These are phyloP conservation scores for Gaultheria prostrata DNA, from an alignment of 148 eudicot genomes.

Conservation along the genomic window DNA sequence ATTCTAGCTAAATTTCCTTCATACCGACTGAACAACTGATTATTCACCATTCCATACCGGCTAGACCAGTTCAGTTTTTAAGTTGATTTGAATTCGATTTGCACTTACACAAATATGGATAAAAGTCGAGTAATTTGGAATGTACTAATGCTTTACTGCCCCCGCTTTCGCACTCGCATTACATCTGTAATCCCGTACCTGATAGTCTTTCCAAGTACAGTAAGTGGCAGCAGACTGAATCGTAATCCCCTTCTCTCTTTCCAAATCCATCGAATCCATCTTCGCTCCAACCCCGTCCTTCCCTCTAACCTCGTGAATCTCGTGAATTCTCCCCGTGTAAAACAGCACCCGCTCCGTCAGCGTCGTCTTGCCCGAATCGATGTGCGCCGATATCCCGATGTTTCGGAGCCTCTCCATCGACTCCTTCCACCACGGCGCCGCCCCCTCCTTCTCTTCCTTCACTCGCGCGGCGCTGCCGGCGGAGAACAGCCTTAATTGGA, in stretches of 20 bases:
- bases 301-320: slow-evolving; percentile 95
- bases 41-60: too few species aligned
- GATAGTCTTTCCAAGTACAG: too few species aligned
- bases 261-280: slow-evolving; percentile 99
- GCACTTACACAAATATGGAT: too few species aligned
- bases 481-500: slow-evolving; percentile 51
- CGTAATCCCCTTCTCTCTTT: too few species aligned
- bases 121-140: too few species aligned
- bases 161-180: too few species aligned
- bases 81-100: too few species aligned
- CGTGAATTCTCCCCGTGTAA: slow-evolving; percentile 86
- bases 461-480: slow-evolving; percentile 60
- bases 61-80: too few species aligned
- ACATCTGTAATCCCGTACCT: too few species aligned
- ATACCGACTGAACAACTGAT: too few species aligned
- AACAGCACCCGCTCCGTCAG: slow-evolving; percentile 81
- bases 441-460: slow-evolving; percentile 49
- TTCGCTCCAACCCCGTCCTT: slow-evolving; percentile 91
- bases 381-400: slow-evolving; percentile 95
- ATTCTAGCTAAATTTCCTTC: too few species aligned
- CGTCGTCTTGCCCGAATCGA: slow-evolving; percentile 96
- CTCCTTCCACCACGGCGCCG: slow-evolving; percentile 55
- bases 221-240: slow-evolving; percentile 92
- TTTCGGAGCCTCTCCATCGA: slow-evolving; percentile 69
- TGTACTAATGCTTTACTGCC: too few species aligned